Base-by-base conservation (phyloP, 2,329 filamentous ascomycete species). In the Coniochaeta sp. region DNA sequence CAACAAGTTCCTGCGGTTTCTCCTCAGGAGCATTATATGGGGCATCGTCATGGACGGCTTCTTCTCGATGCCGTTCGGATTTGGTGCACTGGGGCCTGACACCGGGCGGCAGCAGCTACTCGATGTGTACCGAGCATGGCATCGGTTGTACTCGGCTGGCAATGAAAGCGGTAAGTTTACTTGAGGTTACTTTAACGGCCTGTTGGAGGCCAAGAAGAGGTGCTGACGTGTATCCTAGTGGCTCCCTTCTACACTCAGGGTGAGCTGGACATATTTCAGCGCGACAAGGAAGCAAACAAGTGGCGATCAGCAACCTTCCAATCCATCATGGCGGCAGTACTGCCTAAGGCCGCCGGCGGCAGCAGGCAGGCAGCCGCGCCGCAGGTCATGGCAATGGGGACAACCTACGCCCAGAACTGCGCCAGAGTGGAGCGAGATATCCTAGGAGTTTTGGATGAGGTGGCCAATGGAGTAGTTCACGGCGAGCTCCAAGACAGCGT, bases 231-330 rank as follows among this genome's bases (percentile, higher is more conserved):
- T 38, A 17, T 40, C 7, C 17, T 44, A 26, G 3, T 17, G 26
- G 19, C 43, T 14, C 43, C 43, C 2, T 47, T 24, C 22, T 47
- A 47, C 24, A 47, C 19, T 12, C 19, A 54, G 31, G 60, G 66
- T 31, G 57, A 60, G 34, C 56, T 67, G 26, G 43, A 59, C n/a
- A 57, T 66, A 26, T 67, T 67, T 58, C 33, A 28, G 12, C 58
- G 26, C 19, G 65, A 68, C 61, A 61, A 60, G 22, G 63, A 66
- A 19, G 66, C 67, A 52, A 69, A 68, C 62, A 67, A 65, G 58
- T 65, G 64, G 60, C 64, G 67, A 3, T 66, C 67, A 1, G 61
- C 66, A 56, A 62, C 67, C 19, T 69, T 69, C 60, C 65, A 68
- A 57, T 64, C 67, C 22, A 64, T 69, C 19, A 38, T 66, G 26